Conservation (phyloP, 768 basidiomycete genomes). For the Panaeolus papilionaceus region DNA sequence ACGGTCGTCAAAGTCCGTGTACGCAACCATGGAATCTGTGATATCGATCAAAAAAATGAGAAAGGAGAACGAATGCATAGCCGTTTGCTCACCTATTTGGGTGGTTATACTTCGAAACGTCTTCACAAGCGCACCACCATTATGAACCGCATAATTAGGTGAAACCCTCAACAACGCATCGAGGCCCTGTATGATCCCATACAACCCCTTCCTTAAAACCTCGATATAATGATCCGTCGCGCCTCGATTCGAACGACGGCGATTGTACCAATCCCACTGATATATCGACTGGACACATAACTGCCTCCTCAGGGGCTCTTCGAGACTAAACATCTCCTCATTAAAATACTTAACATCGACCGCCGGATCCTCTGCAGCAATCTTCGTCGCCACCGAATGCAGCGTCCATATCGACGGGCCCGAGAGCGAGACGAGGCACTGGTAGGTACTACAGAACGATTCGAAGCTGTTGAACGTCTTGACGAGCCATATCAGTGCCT, state of each 20-base stretch:
- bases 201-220: not conserved
- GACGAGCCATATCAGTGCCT: not conserved
- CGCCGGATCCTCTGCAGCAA: not conserved
- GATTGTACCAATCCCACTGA: not conserved
- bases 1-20: not conserved
- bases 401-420: not conserved
- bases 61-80: not conserved
- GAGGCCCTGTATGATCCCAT: not conserved
- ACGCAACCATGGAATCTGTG: not conserved
- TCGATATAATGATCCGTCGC: not conserved
- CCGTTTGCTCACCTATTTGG: not conserved
- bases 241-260: not conserved
- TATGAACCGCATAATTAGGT: not conserved
- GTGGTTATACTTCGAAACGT: not conserved
- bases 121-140: not conserved
- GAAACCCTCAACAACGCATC: not conserved
- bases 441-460: conserved; percentile 10
- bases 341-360: not conserved
- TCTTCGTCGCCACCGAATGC: not conserved
- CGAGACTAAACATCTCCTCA: not conserved
- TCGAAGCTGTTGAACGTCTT: conserved; percentile 8
- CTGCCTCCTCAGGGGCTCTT: not conserved
- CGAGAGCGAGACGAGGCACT: not conserved
- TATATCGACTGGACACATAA: not conserved
- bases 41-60: not conserved